phyloP scores from a whole-genome alignment of 2,329 filamentous ascomycete genomes.

The Xylaria sp. region DNA sequence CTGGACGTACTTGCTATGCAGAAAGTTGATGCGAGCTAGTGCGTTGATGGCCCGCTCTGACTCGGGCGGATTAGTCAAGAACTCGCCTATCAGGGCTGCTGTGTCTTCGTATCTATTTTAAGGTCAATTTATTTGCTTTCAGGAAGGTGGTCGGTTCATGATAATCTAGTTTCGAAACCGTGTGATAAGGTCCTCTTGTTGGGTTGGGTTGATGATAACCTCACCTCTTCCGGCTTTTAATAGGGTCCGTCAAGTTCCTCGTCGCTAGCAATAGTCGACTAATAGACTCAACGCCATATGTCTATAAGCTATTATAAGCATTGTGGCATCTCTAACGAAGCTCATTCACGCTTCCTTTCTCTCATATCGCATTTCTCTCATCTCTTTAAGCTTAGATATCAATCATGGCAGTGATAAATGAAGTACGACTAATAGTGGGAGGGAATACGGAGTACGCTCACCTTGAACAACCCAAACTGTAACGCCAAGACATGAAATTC shows the following conservation, averaged over 20 bases:
- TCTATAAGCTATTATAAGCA: constrained; percentile 39
- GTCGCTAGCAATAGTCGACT: constrained; percentile 48
- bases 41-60: constrained; percentile 51
- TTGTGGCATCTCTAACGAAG: not conserved
- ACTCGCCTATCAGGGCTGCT: constrained; percentile 48
- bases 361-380: not conserved
- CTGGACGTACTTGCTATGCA: constrained; percentile 51
- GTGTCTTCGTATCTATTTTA: constrained; percentile 50
- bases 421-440: not conserved
- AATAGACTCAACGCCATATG: constrained; percentile 50
- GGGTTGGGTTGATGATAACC: constrained; percentile 4
- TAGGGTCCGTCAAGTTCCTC: constrained; percentile 49
- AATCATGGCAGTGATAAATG: not conserved
- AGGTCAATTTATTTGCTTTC: not conserved
- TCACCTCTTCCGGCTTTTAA: constrained; percentile 49
- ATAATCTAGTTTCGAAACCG: not conserved
- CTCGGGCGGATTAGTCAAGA: constrained; percentile 51
- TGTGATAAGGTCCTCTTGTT: not conserved
- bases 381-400: not conserved
- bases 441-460: constrained; percentile 33
- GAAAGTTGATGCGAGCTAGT: constrained; percentile 55
- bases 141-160: not conserved
- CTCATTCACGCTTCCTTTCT: not conserved
- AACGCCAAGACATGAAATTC: constrained; percentile 43
- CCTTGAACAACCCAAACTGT: constrained; percentile 51